Evolutionary conservation across 208 protist species (phyloP), one percentile per base, ranked within the genome.

Genomic region (Leptomonas pyrrhocoris): DNA sequence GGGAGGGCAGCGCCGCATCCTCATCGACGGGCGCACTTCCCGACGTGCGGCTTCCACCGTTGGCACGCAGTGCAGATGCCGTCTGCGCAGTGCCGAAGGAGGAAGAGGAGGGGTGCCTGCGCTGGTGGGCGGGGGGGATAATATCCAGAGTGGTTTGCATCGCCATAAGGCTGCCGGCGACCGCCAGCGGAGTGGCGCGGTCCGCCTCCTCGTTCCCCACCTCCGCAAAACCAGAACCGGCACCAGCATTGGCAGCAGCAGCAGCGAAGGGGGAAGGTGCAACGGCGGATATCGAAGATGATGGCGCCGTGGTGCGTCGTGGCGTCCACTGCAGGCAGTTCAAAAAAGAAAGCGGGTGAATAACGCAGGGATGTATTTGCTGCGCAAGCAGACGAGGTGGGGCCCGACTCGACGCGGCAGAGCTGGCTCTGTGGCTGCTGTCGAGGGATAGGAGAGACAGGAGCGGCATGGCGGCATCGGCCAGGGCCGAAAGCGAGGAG

Each of bases 281-380:
- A 16, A 4, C 25, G 19, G 38, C 30, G 0, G 6, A 8, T 23
- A n/a, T 30, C 5, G 64, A n/a, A n/a, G n/a, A 45, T 21, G 30
- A 23, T 19, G 34, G 7, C n/a, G 65, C 21, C 15, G 51, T 8
- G 15, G 15, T 18, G 21, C 18, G 43, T 48, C 43, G 46, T 28
- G 9, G 53, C 36, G 28, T 65, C 83, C 81, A 91, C 76, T 94
- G 88, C 25, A 94, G 59, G 5, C 78, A 85, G 55, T 94, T 94
- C 7, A 94, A 64, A 58, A 87, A 92, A 12, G 88, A 94, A n/a
- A 77, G 70, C 16, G 79, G 25, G 30, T 69, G 55, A 19, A 88
- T 43, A 6, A 34, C 45, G 59, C 81, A 88, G 25, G 69, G 69
- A 45, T 79, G 70, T 2, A 85, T 42, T 40, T 81, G 71, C 64